A percentile compares a stretch with the other conserved stretches of the same genome.
Conservation (phyloP, 805 yeast species). For the Candida boidinii region DNA sequence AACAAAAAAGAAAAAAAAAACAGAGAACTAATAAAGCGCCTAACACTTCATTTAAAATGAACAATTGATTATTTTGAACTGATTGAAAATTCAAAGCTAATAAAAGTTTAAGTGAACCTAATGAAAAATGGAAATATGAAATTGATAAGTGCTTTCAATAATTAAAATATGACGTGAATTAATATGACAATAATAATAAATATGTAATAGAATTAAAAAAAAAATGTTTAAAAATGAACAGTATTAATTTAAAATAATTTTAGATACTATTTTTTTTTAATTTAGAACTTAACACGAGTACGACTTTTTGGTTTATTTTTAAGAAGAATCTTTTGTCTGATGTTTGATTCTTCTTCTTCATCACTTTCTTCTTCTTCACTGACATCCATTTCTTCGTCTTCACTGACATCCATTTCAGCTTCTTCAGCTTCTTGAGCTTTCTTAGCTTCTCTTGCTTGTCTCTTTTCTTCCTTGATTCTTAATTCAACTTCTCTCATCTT, state of each 20-base stretch:
- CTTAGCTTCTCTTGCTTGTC: slow-evolving; percentile 47
- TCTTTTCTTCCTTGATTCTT: slow-evolving; percentile 64
- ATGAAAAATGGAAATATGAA: too few species aligned
- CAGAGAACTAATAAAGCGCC: too few species aligned
- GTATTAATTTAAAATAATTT: slow-evolving; percentile 15
- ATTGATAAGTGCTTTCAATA: too few species aligned
- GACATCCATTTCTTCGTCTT: slow-evolving; percentile 33
- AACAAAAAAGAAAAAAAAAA: not conserved
- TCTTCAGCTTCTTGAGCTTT: slow-evolving; percentile 34
- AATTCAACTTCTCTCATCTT: slow-evolving; percentile 91
- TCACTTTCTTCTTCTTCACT: slow-evolving; percentile 43
- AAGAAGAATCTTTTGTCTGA: slow-evolving; percentile 43
- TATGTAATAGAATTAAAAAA: not conserved
- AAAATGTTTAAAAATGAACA: slow-evolving; percentile 19
- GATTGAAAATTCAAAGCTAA: too few species aligned
- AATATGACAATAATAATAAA: not conserved
- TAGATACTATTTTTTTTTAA: too few species aligned
- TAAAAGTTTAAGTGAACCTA: too few species aligned
- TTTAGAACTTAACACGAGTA: slow-evolving; percentile 35
- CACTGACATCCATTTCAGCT: slow-evolving; percentile 37
- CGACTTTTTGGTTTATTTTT: slow-evolving; percentile 53
- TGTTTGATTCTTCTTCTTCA: slow-evolving; percentile 34
- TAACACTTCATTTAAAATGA: too few species aligned
- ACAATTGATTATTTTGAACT: too few species aligned
- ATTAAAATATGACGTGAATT: not conserved